Base-by-base conservation (phyloP, 495 filamentous ascomycete species). In the Ramalina peruviana region DNA sequence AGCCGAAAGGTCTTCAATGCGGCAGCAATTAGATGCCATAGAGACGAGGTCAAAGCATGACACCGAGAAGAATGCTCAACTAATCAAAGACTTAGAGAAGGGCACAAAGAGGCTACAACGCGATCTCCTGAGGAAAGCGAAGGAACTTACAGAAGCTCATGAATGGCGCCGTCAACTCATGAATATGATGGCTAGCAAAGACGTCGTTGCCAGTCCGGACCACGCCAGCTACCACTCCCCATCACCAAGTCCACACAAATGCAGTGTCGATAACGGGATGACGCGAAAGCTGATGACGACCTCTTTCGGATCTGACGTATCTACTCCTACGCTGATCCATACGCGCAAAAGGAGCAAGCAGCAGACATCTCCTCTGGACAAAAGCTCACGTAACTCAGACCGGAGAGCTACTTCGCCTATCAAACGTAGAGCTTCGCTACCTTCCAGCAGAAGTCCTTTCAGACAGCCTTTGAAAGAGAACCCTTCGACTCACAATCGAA, bases 81-180 rank as follows among this genome's bases (percentile, higher is more conserved):
- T 36, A 16, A 43, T 49, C 17, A 47, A 20, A 23, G 39, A 33
- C 19, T 26, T 17, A 4, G 40, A 40, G 39, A 48, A 17, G 19
- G 26, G 21, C n/a, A 36, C 49, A 36, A 20, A 12, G 11, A 36
- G 17, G 11, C 51, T 72, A 30, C 64, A 64, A 13, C 59, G 67
- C 36, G 66, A 71, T 44, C 58, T 66, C 44, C 60, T 68, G 23
- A 60, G 65, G 17, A 70, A 69, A 51, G 65, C 69, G n/a, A 64
- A 64, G 12, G 70, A 75, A 45, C 70, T 75, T 37, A 65, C 63
- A 1, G 68, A 73, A 46, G 69, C 70, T 15, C 70, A 73, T 49
- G 66, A 73, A 40, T 69, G 73, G 19, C 72, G 71, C 33, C 56
- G 68, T 19, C 65, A 67, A 7, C 55, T 74, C 7, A 72, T 73